phyloP scores from a whole-genome alignment of 768 basidiomycete genomes.

The Dendrothele bispora region DNA sequence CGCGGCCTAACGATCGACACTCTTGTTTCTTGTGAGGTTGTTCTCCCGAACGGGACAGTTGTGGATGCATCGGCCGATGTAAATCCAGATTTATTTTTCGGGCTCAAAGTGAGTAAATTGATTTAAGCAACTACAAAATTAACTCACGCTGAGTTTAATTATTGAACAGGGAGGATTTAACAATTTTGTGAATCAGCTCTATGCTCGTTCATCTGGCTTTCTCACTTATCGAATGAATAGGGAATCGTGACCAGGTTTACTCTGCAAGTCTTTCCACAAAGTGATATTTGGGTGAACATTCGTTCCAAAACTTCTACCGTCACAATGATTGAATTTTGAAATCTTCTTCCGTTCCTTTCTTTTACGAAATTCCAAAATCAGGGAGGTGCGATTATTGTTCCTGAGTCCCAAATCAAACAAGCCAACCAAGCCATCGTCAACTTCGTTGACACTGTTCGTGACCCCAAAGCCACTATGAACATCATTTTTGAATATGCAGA shows the following conservation, averaged over 20 bases:
- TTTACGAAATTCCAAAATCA: too few relatives aligned
- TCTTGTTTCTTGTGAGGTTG: slow-evolving; percentile 36
- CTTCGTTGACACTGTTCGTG: slow-evolving; percentile 28
- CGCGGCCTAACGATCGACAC: slow-evolving; percentile 42
- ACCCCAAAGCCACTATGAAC: slow-evolving; percentile 52
- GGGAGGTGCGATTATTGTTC: slow-evolving; percentile 47
- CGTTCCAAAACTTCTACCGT: neutral
- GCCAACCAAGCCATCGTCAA: slow-evolving; percentile 34
- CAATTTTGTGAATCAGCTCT: slow-evolving; percentile 43
- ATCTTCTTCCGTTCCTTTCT: neutral
- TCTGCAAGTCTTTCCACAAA: slow-evolving; percentile 52
- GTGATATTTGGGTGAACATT: slow-evolving; percentile 54
- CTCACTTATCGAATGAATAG: slow-evolving; percentile 16
- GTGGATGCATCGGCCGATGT: slow-evolving; percentile 26
- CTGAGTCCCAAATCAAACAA: slow-evolving; percentile 12
- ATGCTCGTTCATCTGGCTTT: neutral
- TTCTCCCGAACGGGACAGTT: slow-evolving; percentile 38
- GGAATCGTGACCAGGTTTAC: slow-evolving; percentile 63
- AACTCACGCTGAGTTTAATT: neutral
- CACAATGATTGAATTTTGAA: too few relatives aligned
- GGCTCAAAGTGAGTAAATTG: slow-evolving; percentile 32
- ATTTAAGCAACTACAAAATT: too few relatives aligned
- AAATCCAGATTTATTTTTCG: slow-evolving; percentile 40
- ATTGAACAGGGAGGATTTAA: slow-evolving; percentile 54
- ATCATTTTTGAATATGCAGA: slow-evolving; percentile 38